Conservation (phyloP, 805 yeast species). For the Starmerella apis region DNA sequence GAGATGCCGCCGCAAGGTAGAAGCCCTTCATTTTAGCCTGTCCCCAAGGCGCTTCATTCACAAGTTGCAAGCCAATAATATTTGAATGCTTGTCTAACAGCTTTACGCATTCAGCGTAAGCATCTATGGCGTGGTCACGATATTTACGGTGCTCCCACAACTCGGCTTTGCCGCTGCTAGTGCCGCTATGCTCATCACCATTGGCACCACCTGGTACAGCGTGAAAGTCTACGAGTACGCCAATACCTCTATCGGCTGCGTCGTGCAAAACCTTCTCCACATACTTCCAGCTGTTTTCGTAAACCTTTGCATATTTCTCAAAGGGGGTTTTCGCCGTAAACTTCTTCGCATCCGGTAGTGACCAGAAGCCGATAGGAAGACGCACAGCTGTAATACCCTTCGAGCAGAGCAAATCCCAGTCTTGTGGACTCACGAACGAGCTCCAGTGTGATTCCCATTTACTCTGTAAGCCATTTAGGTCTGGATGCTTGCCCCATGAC, state of each 20-base stretch:
- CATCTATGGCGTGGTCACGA: constrained; percentile 38
- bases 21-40: constrained; percentile 43
- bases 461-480: constrained; percentile 44
- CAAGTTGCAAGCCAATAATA: constrained; percentile 71
- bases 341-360: constrained; percentile 46
- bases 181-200: constrained; percentile 75
- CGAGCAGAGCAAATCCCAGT: constrained; percentile 65
- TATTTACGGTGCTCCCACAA: constrained; percentile 45
- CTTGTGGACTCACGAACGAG: constrained; percentile 50
- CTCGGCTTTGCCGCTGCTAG: constrained; percentile 44
- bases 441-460: constrained; percentile 56
- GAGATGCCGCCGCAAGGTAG: constrained; percentile 53
- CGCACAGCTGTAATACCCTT: constrained; percentile 71
- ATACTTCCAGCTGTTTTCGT: constrained; percentile 61
- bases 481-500: constrained; percentile 38
- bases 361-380: constrained; percentile 89
- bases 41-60: constrained; percentile 69
- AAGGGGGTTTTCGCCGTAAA: constrained; percentile 51
- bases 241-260: constrained; percentile 55
- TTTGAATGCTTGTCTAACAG: constrained; percentile 53
- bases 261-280: constrained; percentile 46
- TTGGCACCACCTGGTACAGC: constrained; percentile 92
- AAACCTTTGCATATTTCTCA: constrained; percentile 44
- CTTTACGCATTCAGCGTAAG: constrained; percentile 49
- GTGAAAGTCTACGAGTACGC: constrained; percentile 74